Percentiles rank a stretch among this genome's conserved stretches.
Evolutionary conservation across 2,329 filamentous ascomycete genomes (phyloP).

Genomic region (Zymoseptoria pseudotritici): DNA sequence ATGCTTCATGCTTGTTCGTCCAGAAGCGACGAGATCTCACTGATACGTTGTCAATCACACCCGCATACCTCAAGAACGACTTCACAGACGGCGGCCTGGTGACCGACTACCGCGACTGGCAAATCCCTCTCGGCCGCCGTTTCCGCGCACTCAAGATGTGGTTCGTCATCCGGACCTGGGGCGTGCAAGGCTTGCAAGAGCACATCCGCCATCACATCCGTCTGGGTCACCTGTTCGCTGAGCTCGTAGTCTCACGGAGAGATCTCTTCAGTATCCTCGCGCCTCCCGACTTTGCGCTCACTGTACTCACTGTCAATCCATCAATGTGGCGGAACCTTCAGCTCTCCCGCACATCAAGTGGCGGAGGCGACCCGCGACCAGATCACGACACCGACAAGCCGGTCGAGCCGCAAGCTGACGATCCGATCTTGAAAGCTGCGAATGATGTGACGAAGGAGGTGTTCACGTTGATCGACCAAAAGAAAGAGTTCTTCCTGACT

Average conservation of each 20-base stretch:
- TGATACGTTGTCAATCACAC: constrained; percentile 68
- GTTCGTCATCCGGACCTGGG: constrained; percentile 84
- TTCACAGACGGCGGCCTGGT: constrained; percentile 77
- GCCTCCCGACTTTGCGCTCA: constrained; percentile 68
- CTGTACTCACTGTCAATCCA: constrained; percentile 61
- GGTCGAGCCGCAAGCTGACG: constrained; percentile 23
- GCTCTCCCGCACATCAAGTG: constrained; percentile 24
- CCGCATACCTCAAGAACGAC: constrained; percentile 73
- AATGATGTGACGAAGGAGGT: constrained; percentile 66
- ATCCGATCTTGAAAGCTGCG: constrained; percentile 44
- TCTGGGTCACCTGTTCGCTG: constrained; percentile 63
- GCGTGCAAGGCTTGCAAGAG: constrained; percentile 63
- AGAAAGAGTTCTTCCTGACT: constrained; percentile 76
- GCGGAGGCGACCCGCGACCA: constrained; percentile 19
- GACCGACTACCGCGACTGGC: constrained; percentile 95
- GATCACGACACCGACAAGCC: constrained; percentile 23
- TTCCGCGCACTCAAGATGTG: constrained; percentile 90
- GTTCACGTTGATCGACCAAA: constrained; percentile 65
- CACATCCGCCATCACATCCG: constrained; percentile 64
- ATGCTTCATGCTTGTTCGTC: constrained; percentile 74
- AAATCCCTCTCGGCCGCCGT: constrained; percentile 81
- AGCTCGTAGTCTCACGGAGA: constrained; percentile 47
- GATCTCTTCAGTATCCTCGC: constrained; percentile 74
- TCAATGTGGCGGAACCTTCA: constrained; percentile 24
- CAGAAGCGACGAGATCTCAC: constrained; percentile 69